Base-by-base conservation (phyloP, 805 yeast genomes). In the Ogataea pilisensis region DNA sequence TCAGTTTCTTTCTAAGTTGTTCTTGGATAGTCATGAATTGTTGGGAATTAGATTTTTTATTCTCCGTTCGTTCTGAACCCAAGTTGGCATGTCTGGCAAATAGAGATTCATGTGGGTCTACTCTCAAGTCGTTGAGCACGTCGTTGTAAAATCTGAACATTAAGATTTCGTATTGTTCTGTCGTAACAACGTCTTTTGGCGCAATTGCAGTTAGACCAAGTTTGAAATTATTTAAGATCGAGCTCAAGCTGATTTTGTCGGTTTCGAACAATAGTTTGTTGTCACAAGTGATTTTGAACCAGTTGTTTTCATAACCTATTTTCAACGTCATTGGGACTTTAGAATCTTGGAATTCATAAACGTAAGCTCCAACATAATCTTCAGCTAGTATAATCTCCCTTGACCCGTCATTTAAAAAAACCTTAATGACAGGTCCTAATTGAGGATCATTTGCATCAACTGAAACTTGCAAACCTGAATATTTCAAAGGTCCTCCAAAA, bases 231-330 rank as follows among this genome's bases (percentile, higher is more conserved):
- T 64, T 42, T 5, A 58, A 45, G 9, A 58, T 21, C 3, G 52
- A 39, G 25, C 76, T 76, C 16, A 84, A 55, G 27, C 61, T 55
- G 28, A 84, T 64, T 40, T 75, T 60, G 43, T 76, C 73, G 0
- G 89, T 80, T 58, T 79, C 79, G 60, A 84, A 76, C 54, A 89
- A 80, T 42, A 85, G 67, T 50, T 73, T 77, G 58, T 85, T 85
- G 60, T 85, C 87, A 37, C 82, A 65, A 46, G 85, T 87, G n/a
- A 84, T 70, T 49, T 82, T 80, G 44, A 74, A 60, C 31, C 64
- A 56, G 7, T 52, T 50, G 4, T 47, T 44, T 19, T 77, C 73
- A 51, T 82, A 82, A 8, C 82, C 76, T 12, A 85, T 49, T 61
- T 88, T 75, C n/a, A 83, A 39, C 1, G 85, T 81, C 19, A 75